A percentile compares a stretch with the other conserved stretches of the same genome.
Conservation (phyloP, 2,329 filamentous ascomycete species). For the Sclerotinia sclerotiorum region DNA sequence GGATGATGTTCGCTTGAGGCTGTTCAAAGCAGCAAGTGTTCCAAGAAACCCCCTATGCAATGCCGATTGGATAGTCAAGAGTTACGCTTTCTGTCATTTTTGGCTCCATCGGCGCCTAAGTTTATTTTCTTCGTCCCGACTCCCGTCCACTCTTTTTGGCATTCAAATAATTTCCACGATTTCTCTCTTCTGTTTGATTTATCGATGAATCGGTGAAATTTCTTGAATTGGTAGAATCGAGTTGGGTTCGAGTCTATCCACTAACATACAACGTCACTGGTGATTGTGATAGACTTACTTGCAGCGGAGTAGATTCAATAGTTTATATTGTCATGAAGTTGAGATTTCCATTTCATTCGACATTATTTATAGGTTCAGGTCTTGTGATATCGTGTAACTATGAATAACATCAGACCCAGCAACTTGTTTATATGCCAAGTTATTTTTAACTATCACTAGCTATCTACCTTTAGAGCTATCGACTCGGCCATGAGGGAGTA, state of each 20-base stretch:
- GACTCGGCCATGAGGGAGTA: background rate
- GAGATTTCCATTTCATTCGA: conserved; percentile 1
- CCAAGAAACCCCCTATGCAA: conserved; percentile 29
- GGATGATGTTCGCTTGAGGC: conserved; percentile 12
- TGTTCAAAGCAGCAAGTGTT: conserved; percentile 38
- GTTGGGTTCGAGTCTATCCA: background rate
- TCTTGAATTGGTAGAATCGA: background rate
- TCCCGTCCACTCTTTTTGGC: conserved; percentile 11
- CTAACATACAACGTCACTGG: background rate
- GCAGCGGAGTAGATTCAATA: conserved; percentile 20
- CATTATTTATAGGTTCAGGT: conserved; percentile 17
- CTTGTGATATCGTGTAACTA: conserved; percentile 20
- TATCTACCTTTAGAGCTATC: background rate
- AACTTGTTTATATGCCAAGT: conserved; percentile 12
- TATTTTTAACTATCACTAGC: conserved; percentile 4
- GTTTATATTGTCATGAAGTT: background rate
- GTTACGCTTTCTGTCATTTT: conserved; percentile 7
- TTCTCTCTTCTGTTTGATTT: background rate
- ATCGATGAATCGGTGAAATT: background rate
- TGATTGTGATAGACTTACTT: conserved; percentile 12
- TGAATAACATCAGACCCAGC: conserved; percentile 13
- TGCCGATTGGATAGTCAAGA: conserved; percentile 32
- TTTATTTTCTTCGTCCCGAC: conserved; percentile 1
- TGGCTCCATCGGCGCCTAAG: conserved; percentile 21
- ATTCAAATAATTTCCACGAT: conserved; percentile 1